Evolutionary conservation across 2,329 filamentous ascomycete species (phyloP), one percentile per base, ranked within the genome.

Genomic region (Cryphonectria naterciae): DNA sequence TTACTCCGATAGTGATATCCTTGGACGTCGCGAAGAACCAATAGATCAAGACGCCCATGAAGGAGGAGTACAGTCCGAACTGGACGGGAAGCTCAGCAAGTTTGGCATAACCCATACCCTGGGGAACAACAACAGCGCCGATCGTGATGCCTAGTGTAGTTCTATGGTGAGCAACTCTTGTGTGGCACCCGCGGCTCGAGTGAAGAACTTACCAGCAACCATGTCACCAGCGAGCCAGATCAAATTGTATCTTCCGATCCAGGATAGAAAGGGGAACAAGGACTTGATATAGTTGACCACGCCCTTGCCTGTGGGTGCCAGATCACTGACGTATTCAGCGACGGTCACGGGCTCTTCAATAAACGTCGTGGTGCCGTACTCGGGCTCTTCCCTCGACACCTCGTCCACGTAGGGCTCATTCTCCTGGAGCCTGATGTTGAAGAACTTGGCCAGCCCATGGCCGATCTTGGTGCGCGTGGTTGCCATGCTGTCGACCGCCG

Each of bases 11-110:
- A 13, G 95, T 98, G 78, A 99, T 98, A 80, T 99, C 95, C 79
- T 98, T 99, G 19, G 95, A 98, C 0, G 96, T 99, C 46, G 95
- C 96, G 78, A 98, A 98, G 78, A 98, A 92, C 95, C 95, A 98
- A 82, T 99, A 99, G 73, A 97, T 86, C 73, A 97, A 80, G 22
- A 97, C 95, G 66, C 95, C 96, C 87, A 98, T 96, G 79, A 99
- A 98, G 0, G 95, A 98, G 0, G 95, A 96, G 81, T 97, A 97
- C 0, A 98, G 87, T 67, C 95, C 95, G 77, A 91, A 98, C 78
- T 98, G 87, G 7, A 92, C 88, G 0, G 89, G 86, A n/a, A 98
- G 86, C 72, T 91, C 87, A 61, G 95, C 95, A 37, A 98, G 86
- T 73, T 91, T 85, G 41, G 95, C 95, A 81, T 98, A 98, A 0